Base-by-base conservation (phyloP, 1,284 basidiomycete genomes). In the Ustilago tritici region DNA sequence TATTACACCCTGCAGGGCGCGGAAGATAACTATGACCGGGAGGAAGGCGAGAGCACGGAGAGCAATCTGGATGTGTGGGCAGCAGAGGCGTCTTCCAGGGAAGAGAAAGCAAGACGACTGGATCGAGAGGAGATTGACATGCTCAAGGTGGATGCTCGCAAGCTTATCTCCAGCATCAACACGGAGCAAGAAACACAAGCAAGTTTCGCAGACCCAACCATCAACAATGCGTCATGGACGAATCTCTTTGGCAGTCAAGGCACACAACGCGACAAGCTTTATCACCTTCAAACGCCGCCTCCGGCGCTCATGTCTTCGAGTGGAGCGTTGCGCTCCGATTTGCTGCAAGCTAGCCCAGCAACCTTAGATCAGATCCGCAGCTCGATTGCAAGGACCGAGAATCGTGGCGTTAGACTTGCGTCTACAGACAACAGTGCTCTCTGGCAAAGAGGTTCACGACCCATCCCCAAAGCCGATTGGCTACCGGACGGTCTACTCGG, bases 191-290 rank as follows among this genome's bases (percentile, higher is more conserved):
- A 69, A 31, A 69, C 58, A 5, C 65, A 68, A 54, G 57, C 65
- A 7, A 61, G 62, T 50, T 76, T 76, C 41, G 69, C 65, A 8
- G 38, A 57, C 3, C 57, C 61, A 15, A 68, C 50, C 43, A 54
- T 38, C 40, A 50, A 43, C 32, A 43, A 64, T 31, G 55, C 31
- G 6, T 65, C 55, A 4, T 76, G 68, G 68, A 61, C 61, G 3
- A 59, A 61, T 15, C 58, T 76, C 19, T 76, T 76, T 32, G 74
- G 69, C 23, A 76, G 69, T 57, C 59, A 76, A 53, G 74, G 74
- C 10, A 52, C 61, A 10, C 57, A 69, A 19, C 74, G 74, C 31
- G 69, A 76, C 17, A 64, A 61, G 31, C 23, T 71, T 31, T 56
- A 67, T 53, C 65, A 65, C 10, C 62, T 76, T 5, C 65, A 65